Evolutionary conservation across 192 early-diverging fungal genomes (phyloP), one percentile per base, ranked within the genome.

Genomic region (Coemansia sp.): DNA sequence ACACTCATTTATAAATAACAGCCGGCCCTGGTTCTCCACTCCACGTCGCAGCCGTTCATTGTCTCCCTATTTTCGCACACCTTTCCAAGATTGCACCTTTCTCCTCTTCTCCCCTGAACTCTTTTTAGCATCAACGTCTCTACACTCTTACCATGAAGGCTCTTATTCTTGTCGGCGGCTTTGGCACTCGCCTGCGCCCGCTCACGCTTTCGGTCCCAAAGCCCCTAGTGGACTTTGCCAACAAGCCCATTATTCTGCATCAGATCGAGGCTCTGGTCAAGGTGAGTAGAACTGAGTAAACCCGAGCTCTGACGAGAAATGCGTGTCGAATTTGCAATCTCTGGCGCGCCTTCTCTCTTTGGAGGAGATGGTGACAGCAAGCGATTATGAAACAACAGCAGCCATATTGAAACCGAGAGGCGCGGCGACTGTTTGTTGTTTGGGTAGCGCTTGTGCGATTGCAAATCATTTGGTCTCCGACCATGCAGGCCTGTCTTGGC

Each of bases 151-250:
- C 68, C 54, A 91, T 91, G 90, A 91, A 91, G 74, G 90, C 90
- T 58, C 86, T 91, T 78, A 89, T 91, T 84, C 90, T 91, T 51
- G 90, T 91, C 68, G 90, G 90, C 74, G 90, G 97, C 56, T 99
- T 96, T 78, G 97, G 97, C 69, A 99, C 97, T 52, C 92, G 97
- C 75, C 89, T 99, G 71, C 89, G 97, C 37, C 97, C 97, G 47
- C 87, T 99, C 57, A 99, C 97, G 16, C 85, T 99, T 60, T 90
- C 96, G 48, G 84, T 94, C 47, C 97, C 97, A 61, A 99, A 99
- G 84, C 97, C 97, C 50, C 86, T 99, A 52, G 96, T 99, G n/a
- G 96, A 99, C 83, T 99, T 99, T 83, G 93, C 93, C 38, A 99
- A 99, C 87, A 92, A 87, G 79, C 96, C 93, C 61, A 98, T 99